A percentile compares a stretch with the other conserved stretches of the same genome.
phyloP scores from a whole-genome alignment of 116 monocot species.

The Papilionanthe hybrid region DNA sequence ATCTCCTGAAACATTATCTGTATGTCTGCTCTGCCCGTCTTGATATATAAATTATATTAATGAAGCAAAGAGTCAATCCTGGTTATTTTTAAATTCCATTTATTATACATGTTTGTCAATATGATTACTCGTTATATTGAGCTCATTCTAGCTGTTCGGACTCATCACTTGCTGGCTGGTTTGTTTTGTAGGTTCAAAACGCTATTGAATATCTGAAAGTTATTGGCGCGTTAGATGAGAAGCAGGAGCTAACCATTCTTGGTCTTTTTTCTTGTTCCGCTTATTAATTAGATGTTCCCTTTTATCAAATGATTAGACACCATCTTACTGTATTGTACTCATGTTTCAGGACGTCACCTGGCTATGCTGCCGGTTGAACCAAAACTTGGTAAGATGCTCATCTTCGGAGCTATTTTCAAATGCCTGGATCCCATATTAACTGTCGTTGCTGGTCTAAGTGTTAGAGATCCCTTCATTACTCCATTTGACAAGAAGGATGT shows the following conservation, averaged over 20 bases:
- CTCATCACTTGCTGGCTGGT: neutral
- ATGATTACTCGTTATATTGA: neutral
- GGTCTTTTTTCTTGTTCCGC: constrained; percentile 31
- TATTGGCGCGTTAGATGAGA: constrained; percentile 90
- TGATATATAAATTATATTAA: neutral
- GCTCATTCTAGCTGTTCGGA: neutral
- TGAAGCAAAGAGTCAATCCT: neutral
- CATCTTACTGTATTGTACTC: constrained; percentile 4
- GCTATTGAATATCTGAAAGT: constrained; percentile 94
- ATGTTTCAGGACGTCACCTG: constrained; percentile 61
- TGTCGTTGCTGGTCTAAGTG: constrained; percentile 93
- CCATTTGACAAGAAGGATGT: constrained; percentile 99
- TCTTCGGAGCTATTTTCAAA: constrained; percentile 89
- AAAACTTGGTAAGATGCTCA: constrained; percentile 96
- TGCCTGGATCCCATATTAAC: constrained; percentile 94
- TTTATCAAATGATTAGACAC: neutral
- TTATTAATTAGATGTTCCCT: neutral
- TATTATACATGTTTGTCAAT: neutral
- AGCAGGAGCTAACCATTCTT: constrained; percentile 79
- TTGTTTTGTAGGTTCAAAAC: constrained; percentile 80
- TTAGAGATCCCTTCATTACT: constrained; percentile 92
- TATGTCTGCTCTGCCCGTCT: constrained; percentile 20
- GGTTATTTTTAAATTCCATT: neutral
- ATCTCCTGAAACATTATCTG: constrained; percentile 84
- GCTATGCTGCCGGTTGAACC: constrained; percentile 97